These are phyloP conservation scores for Aciculosporium take DNA, from an alignment of 2,329 filamentous ascomycete species.

Conservation along the genomic window DNA sequence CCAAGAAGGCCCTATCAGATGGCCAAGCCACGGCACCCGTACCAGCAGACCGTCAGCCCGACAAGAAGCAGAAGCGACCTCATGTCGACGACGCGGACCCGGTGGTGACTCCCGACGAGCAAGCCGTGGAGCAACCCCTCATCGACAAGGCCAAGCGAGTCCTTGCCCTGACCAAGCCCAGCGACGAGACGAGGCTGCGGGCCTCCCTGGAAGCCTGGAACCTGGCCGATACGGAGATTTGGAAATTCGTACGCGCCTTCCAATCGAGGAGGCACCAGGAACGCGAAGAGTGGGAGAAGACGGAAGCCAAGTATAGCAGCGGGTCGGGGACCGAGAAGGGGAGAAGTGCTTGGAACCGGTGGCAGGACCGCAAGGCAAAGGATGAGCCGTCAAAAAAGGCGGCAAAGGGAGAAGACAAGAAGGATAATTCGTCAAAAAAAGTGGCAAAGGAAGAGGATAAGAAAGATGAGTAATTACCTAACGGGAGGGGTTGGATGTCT, in stretches of 20 bases:
- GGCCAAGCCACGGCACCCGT: slow-evolving; percentile 13
- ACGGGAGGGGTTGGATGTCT: too few species aligned
- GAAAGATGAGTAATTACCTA: neutral
- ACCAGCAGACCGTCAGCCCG: slow-evolving; percentile 12
- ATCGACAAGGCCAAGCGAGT: slow-evolving; percentile 34
- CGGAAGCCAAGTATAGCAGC: slow-evolving; percentile 50
- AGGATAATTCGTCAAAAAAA: too few species aligned
- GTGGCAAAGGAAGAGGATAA: neutral
- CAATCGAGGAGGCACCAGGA: slow-evolving; percentile 49
- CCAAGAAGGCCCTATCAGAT: slow-evolving; percentile 37
- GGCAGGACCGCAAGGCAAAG: slow-evolving; percentile 17
- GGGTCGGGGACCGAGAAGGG: slow-evolving; percentile 41
- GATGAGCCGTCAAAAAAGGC: neutral
- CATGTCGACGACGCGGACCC: slow-evolving; percentile 34
- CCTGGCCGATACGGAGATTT: slow-evolving; percentile 61
- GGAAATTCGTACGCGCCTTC: slow-evolving; percentile 59
- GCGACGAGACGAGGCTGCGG: slow-evolving; percentile 31
- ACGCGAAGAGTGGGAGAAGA: slow-evolving; percentile 53
- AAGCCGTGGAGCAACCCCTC: slow-evolving; percentile 39
- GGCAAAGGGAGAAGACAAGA: neutral
- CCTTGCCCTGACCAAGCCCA: slow-evolving; percentile 31
- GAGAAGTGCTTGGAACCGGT: slow-evolving; percentile 21
- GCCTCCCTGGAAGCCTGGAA: slow-evolving; percentile 51
- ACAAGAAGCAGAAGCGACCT: slow-evolving; percentile 7
- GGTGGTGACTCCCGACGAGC: slow-evolving; percentile 35